Percentiles rank a stretch among this genome's conserved stretches.
Conservation (phyloP, 257 asterid genomes). For the Capsicum rhomboideum region DNA sequence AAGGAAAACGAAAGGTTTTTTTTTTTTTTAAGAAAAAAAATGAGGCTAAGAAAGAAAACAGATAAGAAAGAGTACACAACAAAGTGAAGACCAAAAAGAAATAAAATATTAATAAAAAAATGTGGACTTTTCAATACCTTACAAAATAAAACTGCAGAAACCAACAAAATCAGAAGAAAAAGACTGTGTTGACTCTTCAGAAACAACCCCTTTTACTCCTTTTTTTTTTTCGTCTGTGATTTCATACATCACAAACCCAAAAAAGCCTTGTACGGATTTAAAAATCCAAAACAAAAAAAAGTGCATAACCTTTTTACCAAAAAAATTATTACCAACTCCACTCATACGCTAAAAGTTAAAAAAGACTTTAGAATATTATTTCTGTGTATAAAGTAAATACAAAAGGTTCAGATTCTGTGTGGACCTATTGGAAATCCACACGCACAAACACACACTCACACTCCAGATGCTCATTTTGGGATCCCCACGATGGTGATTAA, state of each 20-base stretch:
- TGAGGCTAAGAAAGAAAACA: not conserved
- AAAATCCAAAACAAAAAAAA: not conserved
- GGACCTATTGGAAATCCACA: not conserved
- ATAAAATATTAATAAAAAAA: not conserved
- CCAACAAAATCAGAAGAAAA: not conserved
- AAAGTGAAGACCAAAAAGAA: not conserved
- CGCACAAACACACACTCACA: not conserved
- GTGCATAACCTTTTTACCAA: not conserved
- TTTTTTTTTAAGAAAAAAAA: too few relatives aligned
- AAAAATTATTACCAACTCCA: not conserved
- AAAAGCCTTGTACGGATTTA: not conserved
- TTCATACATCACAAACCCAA: not conserved
- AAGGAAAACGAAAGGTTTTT: slow-evolving; percentile 28
- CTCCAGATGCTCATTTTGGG: slow-evolving; percentile 13
- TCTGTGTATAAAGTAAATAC: not conserved
- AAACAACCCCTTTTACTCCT: not conserved
- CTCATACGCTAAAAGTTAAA: slow-evolving; percentile 1
- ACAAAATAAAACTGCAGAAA: slow-evolving; percentile 13
- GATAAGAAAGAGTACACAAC: too few relatives aligned
- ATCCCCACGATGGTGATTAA: not conserved
- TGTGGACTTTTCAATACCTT: slow-evolving; percentile 39
- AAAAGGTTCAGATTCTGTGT: slow-evolving; percentile 9
- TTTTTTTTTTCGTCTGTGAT: too few relatives aligned
- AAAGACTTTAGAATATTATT: not conserved
- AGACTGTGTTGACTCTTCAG: slow-evolving; percentile 1